Evolutionary conservation across 2,329 filamentous ascomycete genomes (phyloP), one percentile per base, ranked within the genome.

Genomic region (Monosporascus sp.): DNA sequence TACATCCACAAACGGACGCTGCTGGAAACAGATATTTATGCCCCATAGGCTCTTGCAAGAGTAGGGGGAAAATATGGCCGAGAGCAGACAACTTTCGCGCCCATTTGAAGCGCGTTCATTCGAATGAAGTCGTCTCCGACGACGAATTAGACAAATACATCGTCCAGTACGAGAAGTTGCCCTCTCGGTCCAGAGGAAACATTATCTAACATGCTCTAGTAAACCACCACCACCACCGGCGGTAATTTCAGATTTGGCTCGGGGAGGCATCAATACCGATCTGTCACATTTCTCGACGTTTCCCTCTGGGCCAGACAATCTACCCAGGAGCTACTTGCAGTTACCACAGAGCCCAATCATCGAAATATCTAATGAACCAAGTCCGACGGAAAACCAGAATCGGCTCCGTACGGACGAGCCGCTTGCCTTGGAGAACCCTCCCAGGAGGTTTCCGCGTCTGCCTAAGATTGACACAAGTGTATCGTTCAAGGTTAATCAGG

Each of bases 81-180:
- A 82, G 92, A 22, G 76, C 86, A 49, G 92, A 97, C 69, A 97
- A 97, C 64, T 96, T 96, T 68, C 86, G 86, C 56, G 83, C 87
- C 37, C 92, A 97, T 65, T 77, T 96, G 46, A 76, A 73, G 49
- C 81, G 86, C 11, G 83, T 89, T 62, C 91, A 96, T 66, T 56
- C 58, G 0, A 66, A 68, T 3, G 27, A 65, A 1, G 65, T 76
- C 9, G 53, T 55, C 3, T 55, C 66, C 3, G 74, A 75, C 2
- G 69, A 71, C 18, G 70, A 75, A 35, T 56, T 80, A 5, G 64
- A 67, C 20, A 41, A 60, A 14, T 80, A 60, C 49, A 49, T 63
- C 15, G 17, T 56, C 63, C 50, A 62, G 57, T 70, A 73, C 56
- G 54, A 60, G 56, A 18, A 24, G 18, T 7, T 41, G 11, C 18